These are phyloP conservation scores for Aspergillus egyptiacus DNA, from an alignment of 495 filamentous ascomycete species.

Conservation along the genomic window DNA sequence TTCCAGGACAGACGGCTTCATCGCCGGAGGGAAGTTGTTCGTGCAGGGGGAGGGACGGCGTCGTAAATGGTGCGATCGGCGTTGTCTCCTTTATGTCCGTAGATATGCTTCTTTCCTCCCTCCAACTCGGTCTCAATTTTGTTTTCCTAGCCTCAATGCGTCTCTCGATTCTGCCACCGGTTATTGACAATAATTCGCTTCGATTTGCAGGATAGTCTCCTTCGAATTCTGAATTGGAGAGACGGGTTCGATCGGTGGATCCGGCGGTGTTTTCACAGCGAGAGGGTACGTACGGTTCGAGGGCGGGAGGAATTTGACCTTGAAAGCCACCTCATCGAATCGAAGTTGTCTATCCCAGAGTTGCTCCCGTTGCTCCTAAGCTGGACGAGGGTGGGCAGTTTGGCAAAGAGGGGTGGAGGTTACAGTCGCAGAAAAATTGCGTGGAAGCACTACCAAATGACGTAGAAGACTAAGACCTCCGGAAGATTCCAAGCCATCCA, in stretches of 20 bases:
- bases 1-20: constrained; percentile 15
- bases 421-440: constrained; percentile 6
- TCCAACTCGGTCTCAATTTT: neutral
- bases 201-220: no score
- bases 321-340: no score
- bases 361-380: no score
- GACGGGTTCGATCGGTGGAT: neutral
- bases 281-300: neutral
- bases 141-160: neutral
- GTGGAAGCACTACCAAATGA: neutral
- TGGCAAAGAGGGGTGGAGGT: constrained; percentile 5
- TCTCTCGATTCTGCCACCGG: neutral
- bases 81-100: neutral
- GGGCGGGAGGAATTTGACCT: no score
- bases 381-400: no score
- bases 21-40: constrained; percentile 7
- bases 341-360: constrained; percentile 2
- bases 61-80: neutral
- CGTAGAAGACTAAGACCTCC: neutral
- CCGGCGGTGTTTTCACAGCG: neutral
- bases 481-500: no score
- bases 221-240: neutral
- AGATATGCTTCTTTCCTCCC: neutral
- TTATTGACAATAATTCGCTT: constrained; percentile 16
- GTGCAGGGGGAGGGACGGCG: neutral